Evolutionary conservation across 495 filamentous ascomycete species (phyloP).

Genomic region (Rostrohypoxylon terebratum): DNA sequence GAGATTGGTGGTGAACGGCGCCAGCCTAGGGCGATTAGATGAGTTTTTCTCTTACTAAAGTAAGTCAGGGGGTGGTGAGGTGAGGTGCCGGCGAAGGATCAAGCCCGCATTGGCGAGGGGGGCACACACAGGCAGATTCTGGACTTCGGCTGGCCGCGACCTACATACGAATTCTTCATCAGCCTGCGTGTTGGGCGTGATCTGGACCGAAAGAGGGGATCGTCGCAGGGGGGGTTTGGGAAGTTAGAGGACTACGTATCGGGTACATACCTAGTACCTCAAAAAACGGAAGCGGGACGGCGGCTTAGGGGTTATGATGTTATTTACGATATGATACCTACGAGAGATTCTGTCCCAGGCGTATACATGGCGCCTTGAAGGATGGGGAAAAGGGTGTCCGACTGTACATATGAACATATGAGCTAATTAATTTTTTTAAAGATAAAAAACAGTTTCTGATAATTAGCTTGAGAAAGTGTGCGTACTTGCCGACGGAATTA

Average conservation of each 20-base stretch:
- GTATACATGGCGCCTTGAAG: background rate
- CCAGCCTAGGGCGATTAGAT: background rate
- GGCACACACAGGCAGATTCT: background rate
- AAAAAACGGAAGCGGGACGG: background rate
- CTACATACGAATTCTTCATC: background rate
- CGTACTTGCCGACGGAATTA: too few relatives aligned
- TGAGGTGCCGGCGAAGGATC: background rate
- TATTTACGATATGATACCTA: conserved; percentile 11
- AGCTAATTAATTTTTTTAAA: background rate
- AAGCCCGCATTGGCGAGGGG: background rate
- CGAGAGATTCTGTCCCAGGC: background rate
- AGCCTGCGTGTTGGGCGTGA: background rate
- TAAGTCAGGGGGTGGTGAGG: background rate
- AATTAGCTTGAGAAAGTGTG: too few relatives aligned
- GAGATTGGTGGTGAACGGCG: conserved; percentile 84
- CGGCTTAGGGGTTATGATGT: background rate
- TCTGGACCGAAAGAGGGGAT: background rate
- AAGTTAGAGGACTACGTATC: background rate
- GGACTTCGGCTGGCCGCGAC: background rate
- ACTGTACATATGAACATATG: background rate
- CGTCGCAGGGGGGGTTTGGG: background rate
- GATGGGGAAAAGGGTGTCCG: background rate
- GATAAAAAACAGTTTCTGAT: too few relatives aligned
- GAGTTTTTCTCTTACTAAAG: background rate
- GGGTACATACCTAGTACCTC: background rate